Base-by-base conservation (phyloP, 2,329 filamentous ascomycete species). In the Venturia oleaginea region DNA sequence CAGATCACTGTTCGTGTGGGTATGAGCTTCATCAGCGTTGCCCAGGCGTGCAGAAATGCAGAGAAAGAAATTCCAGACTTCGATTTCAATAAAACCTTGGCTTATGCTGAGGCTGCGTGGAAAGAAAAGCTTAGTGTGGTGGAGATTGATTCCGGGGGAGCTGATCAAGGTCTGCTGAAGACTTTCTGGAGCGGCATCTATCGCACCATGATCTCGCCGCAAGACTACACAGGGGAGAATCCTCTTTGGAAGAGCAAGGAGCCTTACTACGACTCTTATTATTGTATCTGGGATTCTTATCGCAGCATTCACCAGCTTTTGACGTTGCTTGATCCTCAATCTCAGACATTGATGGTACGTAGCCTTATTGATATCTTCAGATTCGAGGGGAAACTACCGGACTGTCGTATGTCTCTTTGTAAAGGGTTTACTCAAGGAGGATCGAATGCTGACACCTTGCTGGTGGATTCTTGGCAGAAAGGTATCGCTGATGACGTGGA, bases 381-480 rank as follows among this genome's bases (percentile, higher is more conserved):
- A 34, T 81, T 90, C 64, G 82, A 88, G 67, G 89, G 88, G 1
- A 91, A 86, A 79, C 77, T 92, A 0, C 89, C 89, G 0, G 89
- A 92, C 70, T 91, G 88, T 67, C 84, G 87, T 38, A 91, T 91
- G 88, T 86, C 82, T 24, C 79, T 91, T 1, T 89, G 84, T 72
- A 89, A 88, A 71, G 89, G 89, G 0, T 87, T 83, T 69, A 91
- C 88, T 0, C 89, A 91, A 76, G 88, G 89, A 15, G 89, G 89
- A 0, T 90, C 86, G 0, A 91, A 91, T 66, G 88, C 89, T 2
- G 89, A 92, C 69, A 82, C 87, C n/a, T 80, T 92, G 0, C 75
- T 92, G 3, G 84, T 85, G 0, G 89, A 92, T 69, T 85, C 85
- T 0, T 91, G 83, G 66, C 67, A 90, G 42, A 92, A 92, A 71